phyloP scores from a whole-genome alignment of 352 stramenopile genomes.

The Pythium aphanidermatum region DNA sequence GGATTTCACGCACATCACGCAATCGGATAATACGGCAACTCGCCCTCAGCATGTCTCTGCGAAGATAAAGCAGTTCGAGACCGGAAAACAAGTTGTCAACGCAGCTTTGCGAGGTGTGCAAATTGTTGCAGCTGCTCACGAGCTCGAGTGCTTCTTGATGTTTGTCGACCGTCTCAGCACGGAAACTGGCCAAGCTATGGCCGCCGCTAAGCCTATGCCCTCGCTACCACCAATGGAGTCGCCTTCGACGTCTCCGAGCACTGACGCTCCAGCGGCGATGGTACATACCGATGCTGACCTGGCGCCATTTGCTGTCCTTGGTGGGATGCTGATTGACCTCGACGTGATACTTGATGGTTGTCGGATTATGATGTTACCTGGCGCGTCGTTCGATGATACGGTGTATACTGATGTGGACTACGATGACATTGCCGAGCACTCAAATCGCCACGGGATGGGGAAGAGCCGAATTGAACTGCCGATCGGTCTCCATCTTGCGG shows the following conservation, averaged over 20 bases:
- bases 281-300: constrained; percentile 6
- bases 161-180: constrained; percentile 26
- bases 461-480: constrained; percentile 20
- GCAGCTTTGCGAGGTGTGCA: constrained; percentile 17
- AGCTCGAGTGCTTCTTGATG: constrained; percentile 29
- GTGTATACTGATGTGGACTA: constrained; percentile 16
- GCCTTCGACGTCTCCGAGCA: not conserved
- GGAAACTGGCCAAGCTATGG: constrained; percentile 18
- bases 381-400: constrained; percentile 8
- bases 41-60: constrained; percentile 19
- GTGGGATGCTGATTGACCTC: constrained; percentile 21
- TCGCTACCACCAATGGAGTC: constrained; percentile 9
- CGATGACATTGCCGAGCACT: constrained; percentile 6
- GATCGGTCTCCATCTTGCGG: constrained; percentile 8
- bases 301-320: constrained; percentile 21
- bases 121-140: constrained; percentile 18
- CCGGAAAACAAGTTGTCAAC: constrained; percentile 16
- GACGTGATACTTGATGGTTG: constrained; percentile 18
- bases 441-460: constrained; percentile 12
- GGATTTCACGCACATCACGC: constrained; percentile 16
- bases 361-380: constrained; percentile 16
- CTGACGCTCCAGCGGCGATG: not conserved
- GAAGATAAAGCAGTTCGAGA: constrained; percentile 20
- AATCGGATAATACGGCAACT: not conserved
- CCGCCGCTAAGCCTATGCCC: constrained; percentile 20